Base-by-base conservation (phyloP, 495 filamentous ascomycete genomes). In the Alectoria sarmentosa region DNA sequence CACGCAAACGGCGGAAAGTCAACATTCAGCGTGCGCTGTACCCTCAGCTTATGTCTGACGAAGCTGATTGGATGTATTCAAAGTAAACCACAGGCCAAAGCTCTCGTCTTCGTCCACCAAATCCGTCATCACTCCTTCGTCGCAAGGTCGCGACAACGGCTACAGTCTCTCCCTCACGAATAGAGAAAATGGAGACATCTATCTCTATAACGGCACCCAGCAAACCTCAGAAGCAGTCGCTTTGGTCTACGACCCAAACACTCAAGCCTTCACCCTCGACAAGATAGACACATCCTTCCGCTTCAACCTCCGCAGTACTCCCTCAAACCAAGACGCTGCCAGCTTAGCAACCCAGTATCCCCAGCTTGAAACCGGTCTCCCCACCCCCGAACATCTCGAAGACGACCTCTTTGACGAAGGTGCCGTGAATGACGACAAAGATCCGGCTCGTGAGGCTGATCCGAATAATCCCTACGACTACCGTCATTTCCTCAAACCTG, bases 381-480 rank as follows among this genome's bases (percentile, higher is more conserved):
- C 46, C 10, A 74, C 77, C 37, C 73, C 75, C 19, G 66, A 71
- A 17, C 70, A 75, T 1, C 76, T 77, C 54, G 65, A 42, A 19
- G 78, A 82, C 62, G 76, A 72, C 44, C 73, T 73, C 2, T 72
- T 76, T 36, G 77, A 73, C 36, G 73, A 72, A 55, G 69, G 69
- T 41, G 76, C 73, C 41, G 66, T 76, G 23, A 78, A 79, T 37
- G 78, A 77, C 34, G 78, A 78, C 30, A 78, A 79, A 60, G 77
- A 76, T 14, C 52, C n/a, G 52, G 74, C 73, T 32, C 62, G 54
- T 3, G 66, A 63, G 9, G 76, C 82, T 2, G 82, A 84, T 61
- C 75, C 78, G 0, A 73, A 75, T 65, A 86, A 86, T 60, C 83
- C 83, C 21, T 86, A 81, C 62, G 82, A 86, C 69, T 84, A 77